Percentiles rank a stretch among this genome's conserved stretches.
These are phyloP conservation scores for Ogataea pignaliae DNA, from an alignment of 805 yeast species.

Conservation along the genomic window DNA sequence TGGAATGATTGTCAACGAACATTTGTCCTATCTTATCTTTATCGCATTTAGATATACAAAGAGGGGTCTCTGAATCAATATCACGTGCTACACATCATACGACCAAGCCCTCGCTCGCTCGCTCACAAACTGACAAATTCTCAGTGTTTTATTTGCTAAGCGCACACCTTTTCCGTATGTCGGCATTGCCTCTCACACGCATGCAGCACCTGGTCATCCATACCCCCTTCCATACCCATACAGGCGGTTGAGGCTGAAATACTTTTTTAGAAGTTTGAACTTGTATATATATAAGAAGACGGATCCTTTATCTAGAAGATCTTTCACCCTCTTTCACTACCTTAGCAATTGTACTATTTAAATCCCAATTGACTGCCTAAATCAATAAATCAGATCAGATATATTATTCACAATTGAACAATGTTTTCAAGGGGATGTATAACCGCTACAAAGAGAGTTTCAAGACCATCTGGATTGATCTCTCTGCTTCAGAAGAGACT, in stretches of 20 bases:
- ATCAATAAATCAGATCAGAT: not conserved
- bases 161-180: no score
- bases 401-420: not conserved
- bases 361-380: not conserved
- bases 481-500: constrained; percentile 8
- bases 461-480: not conserved
- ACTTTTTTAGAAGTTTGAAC: not conserved
- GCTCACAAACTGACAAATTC: not conserved
- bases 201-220: no score
- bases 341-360: no score
- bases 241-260: no score
- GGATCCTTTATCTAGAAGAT: not conserved
- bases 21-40: no score
- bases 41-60: no score
- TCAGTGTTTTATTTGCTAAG: not conserved
- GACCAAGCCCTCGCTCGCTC: no score
- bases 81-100: not conserved
- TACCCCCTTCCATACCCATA: no score
- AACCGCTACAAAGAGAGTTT: not conserved
- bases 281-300: not conserved
- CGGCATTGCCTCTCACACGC: no score
- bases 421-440: constrained; percentile 3
- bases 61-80: no score
- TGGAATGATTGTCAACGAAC: no score
- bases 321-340: not conserved